phyloP scores from a whole-genome alignment of 2,329 filamentous ascomycete genomes.

The Cladophialophora carrionii region DNA sequence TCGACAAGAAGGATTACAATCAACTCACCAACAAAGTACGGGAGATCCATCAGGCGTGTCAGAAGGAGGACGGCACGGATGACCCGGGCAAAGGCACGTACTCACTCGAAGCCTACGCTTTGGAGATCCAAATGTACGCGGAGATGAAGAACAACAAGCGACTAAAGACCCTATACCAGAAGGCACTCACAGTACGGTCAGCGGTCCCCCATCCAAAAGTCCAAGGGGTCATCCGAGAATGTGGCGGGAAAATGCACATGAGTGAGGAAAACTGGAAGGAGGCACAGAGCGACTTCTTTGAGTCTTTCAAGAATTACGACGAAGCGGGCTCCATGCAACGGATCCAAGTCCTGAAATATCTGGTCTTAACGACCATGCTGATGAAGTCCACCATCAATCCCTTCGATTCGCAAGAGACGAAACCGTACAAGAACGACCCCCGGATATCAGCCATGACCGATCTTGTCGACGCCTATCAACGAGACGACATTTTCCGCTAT shows the following conservation, averaged over 20 bases:
- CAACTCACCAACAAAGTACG: constrained; percentile 79
- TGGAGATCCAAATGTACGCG: constrained; percentile 98
- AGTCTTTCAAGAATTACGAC: constrained; percentile 98
- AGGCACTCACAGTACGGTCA: constrained; percentile 88
- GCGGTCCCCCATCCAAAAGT: constrained; percentile 98
- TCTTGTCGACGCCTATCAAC: constrained; percentile 92
- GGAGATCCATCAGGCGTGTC: constrained; percentile 87
- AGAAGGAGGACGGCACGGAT: constrained; percentile 81
- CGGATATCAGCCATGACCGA: constrained; percentile 97
- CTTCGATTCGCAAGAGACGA: constrained; percentile 97
- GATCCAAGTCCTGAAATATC: constrained; percentile 96
- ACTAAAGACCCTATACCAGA: constrained; percentile 88
- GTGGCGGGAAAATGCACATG: constrained; percentile 99
- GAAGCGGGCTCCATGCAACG: constrained; percentile 94
- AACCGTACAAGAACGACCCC: constrained; percentile 94
- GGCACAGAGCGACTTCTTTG: constrained; percentile 96
- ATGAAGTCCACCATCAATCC: constrained; percentile 99
- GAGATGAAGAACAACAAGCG: constrained; percentile 98
- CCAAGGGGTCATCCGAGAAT: constrained; percentile 98
- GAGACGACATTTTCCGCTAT: constrained; percentile 90
- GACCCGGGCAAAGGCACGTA: constrained; percentile 97
- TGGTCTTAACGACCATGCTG: constrained; percentile 94
- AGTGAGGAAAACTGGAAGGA: constrained; percentile 99
- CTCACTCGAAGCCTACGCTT: constrained; percentile 88
- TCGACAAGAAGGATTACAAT: constrained; percentile 86